Percentiles rank a stretch among this genome's conserved stretches.
phyloP scores from a whole-genome alignment of 2,329 filamentous ascomycete genomes.

The Penicillium oxalicum region DNA sequence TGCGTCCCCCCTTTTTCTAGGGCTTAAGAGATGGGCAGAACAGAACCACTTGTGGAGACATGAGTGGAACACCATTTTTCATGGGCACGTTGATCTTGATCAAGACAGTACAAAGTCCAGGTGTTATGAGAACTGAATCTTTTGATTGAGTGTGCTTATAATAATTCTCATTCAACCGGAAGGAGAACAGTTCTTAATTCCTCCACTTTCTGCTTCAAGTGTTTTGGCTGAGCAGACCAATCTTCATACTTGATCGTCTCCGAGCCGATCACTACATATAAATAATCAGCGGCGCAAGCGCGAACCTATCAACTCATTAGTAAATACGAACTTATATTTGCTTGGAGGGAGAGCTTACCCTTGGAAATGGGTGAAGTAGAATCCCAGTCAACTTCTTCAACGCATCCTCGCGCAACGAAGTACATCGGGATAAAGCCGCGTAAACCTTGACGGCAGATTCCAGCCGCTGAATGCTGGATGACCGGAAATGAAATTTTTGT shows the following conservation, averaged over 20 bases:
- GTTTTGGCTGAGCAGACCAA: conserved; percentile 31
- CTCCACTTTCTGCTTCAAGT: conserved; percentile 32
- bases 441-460: conserved; percentile 77
- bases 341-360: conserved; percentile 45
- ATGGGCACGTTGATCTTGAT: too few species aligned
- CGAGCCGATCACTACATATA: conserved; percentile 31
- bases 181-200: conserved; percentile 14
- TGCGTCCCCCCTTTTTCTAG: not conserved
- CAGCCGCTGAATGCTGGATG: conserved; percentile 73
- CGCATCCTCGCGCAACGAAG: conserved; percentile 50
- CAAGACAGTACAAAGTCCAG: too few species aligned
- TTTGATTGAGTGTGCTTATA: too few species aligned
- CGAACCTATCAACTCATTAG: conserved; percentile 28
- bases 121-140: too few species aligned
- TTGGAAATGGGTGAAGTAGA: conserved; percentile 76
- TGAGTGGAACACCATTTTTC: too few species aligned
- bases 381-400: conserved; percentile 65
- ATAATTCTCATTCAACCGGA: not conserved
- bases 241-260: conserved; percentile 29
- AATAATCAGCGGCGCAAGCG: conserved; percentile 29
- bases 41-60: not conserved
- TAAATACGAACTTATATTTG: not conserved
- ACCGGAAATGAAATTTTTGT: conserved; percentile 77
- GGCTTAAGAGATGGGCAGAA: too few species aligned
- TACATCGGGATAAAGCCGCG: conserved; percentile 57